Percentiles rank a stretch among this genome's conserved stretches.
Conservation (phyloP, 768 basidiomycete genomes). For the Amanita rimosa region DNA sequence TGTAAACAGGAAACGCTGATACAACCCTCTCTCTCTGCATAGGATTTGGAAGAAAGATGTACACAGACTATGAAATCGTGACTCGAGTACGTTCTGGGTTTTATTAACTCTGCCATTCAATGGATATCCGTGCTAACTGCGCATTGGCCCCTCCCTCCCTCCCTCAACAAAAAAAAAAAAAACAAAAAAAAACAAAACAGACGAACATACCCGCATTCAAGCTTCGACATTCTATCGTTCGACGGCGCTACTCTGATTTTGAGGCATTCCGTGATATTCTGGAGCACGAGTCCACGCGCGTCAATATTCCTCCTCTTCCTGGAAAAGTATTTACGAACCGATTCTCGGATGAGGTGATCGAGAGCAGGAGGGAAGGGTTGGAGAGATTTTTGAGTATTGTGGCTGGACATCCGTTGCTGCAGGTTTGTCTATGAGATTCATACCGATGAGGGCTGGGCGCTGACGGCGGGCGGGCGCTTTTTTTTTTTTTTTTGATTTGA, state of each 20-base stretch:
- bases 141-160: too few relatives aligned
- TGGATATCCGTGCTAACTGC: neutral
- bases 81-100: slow-evolving; percentile 72
- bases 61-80: slow-evolving; percentile 97
- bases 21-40: neutral
- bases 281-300: slow-evolving; percentile 95
- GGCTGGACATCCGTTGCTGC: slow-evolving; percentile 92
- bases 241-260: slow-evolving; percentile 86
- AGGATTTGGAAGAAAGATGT: slow-evolving; percentile 98
- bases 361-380: slow-evolving; percentile 36
- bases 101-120: neutral
- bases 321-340: slow-evolving; percentile 98
- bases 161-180: too few relatives aligned
- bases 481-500: neutral
- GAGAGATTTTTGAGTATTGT: slow-evolving; percentile 50
- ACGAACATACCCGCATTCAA: too few relatives aligned
- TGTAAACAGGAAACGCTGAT: too few relatives aligned
- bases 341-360: slow-evolving; percentile 97
- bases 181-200: too few relatives aligned
- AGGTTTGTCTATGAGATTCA: too few relatives aligned
- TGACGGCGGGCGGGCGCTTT: slow-evolving; percentile 4
- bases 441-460: too few relatives aligned
- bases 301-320: too few relatives aligned
- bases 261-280: slow-evolving; percentile 97
- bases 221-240: slow-evolving; percentile 82